phyloP scores from a whole-genome alignment of 1,284 basidiomycete genomes.

The Sanghuangporus baumii region DNA sequence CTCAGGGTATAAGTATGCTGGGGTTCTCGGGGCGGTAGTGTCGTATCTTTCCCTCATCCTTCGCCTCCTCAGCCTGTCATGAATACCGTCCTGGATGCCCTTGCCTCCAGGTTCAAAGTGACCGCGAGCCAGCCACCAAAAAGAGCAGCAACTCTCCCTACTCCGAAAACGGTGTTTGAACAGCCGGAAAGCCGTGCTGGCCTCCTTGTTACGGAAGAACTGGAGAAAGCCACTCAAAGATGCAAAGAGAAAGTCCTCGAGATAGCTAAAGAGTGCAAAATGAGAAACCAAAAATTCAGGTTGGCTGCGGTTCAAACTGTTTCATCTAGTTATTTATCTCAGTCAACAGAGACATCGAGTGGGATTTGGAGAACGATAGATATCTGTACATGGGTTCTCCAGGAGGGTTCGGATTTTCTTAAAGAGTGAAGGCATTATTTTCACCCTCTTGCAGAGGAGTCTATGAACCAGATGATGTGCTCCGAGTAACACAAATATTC shows the following conservation, averaged over 20 bases:
- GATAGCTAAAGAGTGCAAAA: conserved; percentile 34
- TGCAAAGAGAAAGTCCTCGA: conserved; percentile 33
- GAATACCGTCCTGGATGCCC: not conserved
- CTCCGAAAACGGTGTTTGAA: conserved; percentile 8
- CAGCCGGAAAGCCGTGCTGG: conserved; percentile 16
- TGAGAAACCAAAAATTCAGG: conserved; percentile 32
- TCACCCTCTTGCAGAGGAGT: conserved; percentile 10
- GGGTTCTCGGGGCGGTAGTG: not conserved
- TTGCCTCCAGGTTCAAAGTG: not conserved
- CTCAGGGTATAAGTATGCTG: not conserved
- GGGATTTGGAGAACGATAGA: conserved; percentile 48
- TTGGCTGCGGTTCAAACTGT: conserved; percentile 22
- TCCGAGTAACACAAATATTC: conserved; percentile 40
- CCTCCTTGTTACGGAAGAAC: conserved; percentile 32
- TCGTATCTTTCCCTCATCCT: not conserved
- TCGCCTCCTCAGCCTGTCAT: not conserved
- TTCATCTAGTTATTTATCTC: conserved; percentile 23
- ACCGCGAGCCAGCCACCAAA: not conserved
- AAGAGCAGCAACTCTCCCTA: not conserved
- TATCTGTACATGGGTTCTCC: conserved; percentile 21
- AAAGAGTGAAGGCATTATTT: not conserved
- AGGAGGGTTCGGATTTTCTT: not conserved
- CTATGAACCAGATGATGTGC: conserved; percentile 35
- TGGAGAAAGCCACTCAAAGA: conserved; percentile 34
- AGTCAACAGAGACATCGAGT: conserved; percentile 18